Evolutionary conservation across 1,139 yeast species (phyloP), one percentile per base, ranked within the genome.

Genomic region (Magnusiomyces magnusii): DNA sequence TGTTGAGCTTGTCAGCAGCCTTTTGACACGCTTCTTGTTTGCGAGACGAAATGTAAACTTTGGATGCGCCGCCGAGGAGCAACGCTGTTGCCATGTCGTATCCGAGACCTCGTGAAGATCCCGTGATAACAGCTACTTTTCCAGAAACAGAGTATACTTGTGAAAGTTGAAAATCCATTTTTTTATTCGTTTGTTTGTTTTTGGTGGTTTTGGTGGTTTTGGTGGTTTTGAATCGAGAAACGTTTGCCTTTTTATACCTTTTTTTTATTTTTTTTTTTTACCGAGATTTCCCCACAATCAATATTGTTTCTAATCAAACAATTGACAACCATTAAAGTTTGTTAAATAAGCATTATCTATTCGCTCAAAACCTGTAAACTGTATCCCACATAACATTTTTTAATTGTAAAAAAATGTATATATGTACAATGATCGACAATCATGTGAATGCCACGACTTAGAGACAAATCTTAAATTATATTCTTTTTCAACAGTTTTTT

Each of bases 31-130:
- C 90, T 47, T 78, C 72, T 47, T 75, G 79, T 69, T 85, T 85
- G 71, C 95, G 80, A 1, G 91, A 84, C 9, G 88, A 80, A 66
- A 87, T 80, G 63, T 82, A 82, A 42, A 87, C 84, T 39, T 80
- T 75, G 57, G 80, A 73, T 15, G 87, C 89, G 0, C 91, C 91
- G 63, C 84, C 83, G 56, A 75, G 73, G 13, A 85, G 80, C 55
- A 85, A 76, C 1, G 82, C 83, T 68, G 85, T 89, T 23, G 89
- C 89, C 74, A 86, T 82, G 68, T 82, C 73, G 60, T 83, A 79
- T 0, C 93, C 93, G 57, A 86, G 80, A 0, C 93, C 93, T 65
- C 93, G 77, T 52, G 90, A 82, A 49, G 92, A 91, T 21, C 93
- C 95, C n/a, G 93, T 87, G 63, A 87, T 78, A 17, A 84, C 81